A percentile compares a stretch with the other conserved stretches of the same genome.
Evolutionary conservation across 441 rosid genomes (phyloP).

Genomic region (Melastoma candidum): DNA sequence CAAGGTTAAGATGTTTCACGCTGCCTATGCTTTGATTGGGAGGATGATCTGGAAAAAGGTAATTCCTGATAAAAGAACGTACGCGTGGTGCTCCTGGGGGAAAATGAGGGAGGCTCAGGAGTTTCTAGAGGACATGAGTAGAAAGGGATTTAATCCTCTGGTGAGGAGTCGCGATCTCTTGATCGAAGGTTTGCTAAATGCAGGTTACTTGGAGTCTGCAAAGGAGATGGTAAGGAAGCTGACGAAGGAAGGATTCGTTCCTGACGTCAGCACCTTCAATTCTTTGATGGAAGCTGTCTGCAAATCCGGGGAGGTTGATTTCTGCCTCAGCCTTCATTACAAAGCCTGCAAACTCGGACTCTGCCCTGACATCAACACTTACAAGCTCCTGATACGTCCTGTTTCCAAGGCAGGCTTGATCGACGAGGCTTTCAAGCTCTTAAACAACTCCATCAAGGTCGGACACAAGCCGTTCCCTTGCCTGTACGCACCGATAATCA

Average conservation of each 20-base stretch:
- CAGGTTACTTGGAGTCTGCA: constrained; percentile 70
- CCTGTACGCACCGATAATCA: constrained; percentile 75
- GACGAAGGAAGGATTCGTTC: constrained; percentile 61
- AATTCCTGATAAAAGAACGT: constrained; percentile 57
- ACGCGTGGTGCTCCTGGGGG: constrained; percentile 69
- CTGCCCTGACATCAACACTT: constrained; percentile 49
- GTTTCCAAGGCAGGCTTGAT: constrained; percentile 75
- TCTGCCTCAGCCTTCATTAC: constrained; percentile 60
- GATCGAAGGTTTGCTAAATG: constrained; percentile 68
- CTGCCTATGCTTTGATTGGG: constrained; percentile 70
- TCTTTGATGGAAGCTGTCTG: constrained; percentile 47
- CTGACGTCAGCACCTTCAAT: constrained; percentile 54
- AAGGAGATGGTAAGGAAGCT: constrained; percentile 66
- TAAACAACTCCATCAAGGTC: constrained; percentile 56
- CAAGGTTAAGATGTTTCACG: constrained; percentile 73
- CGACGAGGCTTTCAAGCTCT: constrained; percentile 59
- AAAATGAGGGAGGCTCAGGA: constrained; percentile 70
- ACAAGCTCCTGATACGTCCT: constrained; percentile 71
- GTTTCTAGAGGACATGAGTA: constrained; percentile 76
- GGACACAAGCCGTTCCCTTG: constrained; percentile 89
- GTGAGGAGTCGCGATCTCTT: constrained; percentile 81
- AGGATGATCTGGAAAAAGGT: constrained; percentile 70
- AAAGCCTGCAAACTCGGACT: constrained; percentile 58
- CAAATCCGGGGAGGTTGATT: constrained; percentile 61
- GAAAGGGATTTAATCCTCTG: constrained; percentile 74